Percentiles rank a stretch among this genome's conserved stretches.
Evolutionary conservation across 345 rosid genomes (phyloP).

Genomic region (Passiflora organensis): DNA sequence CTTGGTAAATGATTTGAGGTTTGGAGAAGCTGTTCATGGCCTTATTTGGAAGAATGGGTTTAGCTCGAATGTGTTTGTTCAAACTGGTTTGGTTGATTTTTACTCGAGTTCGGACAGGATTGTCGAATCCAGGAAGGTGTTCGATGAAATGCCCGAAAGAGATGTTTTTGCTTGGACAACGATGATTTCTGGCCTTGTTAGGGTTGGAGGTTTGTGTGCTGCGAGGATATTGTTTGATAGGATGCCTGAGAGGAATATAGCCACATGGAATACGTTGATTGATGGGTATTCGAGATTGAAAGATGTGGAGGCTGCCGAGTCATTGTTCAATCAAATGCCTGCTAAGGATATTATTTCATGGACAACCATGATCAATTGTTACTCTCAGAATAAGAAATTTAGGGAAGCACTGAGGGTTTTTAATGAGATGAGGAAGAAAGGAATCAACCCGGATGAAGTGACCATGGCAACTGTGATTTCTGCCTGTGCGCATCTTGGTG

Average conservation of each 20-base stretch:
- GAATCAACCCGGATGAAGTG: conserved; percentile 57
- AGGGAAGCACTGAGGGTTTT: conserved; percentile 54
- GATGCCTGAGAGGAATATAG: conserved; percentile 51
- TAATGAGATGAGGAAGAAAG: conserved; percentile 43
- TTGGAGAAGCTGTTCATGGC: conserved; percentile 54
- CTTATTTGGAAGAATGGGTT: conserved; percentile 60
- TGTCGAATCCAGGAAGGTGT: conserved; percentile 47
- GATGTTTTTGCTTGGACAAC: conserved; percentile 55
- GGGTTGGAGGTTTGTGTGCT: conserved; percentile 39
- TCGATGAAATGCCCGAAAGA: conserved; percentile 67
- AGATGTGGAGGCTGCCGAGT: conserved; percentile 44
- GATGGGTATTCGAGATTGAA: conserved; percentile 57
- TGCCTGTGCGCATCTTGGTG: conserved; percentile 81
- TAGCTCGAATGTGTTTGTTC: conserved; percentile 51
- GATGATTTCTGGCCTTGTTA: conserved; percentile 40
- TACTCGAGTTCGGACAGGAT: conserved; percentile 40
- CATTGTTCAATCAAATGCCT: conserved; percentile 52
- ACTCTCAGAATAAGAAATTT: conserved; percentile 51
- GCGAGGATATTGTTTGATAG: conserved; percentile 45
- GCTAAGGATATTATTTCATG: conserved; percentile 60
- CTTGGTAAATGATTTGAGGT: conserved; percentile 18
- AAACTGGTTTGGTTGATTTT: conserved; percentile 59
- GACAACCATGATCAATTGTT: conserved; percentile 78
- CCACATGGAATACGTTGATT: conserved; percentile 67
- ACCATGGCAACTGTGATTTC: conserved; percentile 69